phyloP scores from a whole-genome alignment of 78 protist species.

The Polysphondylium violaceum region DNA sequence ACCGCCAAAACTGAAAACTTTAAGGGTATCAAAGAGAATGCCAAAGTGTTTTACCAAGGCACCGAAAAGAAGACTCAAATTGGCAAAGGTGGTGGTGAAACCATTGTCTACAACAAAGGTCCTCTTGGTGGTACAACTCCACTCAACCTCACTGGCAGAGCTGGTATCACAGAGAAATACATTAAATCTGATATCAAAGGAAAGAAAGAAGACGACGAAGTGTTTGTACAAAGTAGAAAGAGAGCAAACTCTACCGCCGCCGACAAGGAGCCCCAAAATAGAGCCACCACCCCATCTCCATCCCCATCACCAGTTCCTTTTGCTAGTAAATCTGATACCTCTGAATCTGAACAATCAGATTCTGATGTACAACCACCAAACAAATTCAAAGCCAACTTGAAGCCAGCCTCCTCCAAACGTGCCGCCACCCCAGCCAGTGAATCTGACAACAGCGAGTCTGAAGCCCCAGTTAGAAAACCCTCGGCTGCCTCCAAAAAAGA shows the following conservation, averaged over 20 bases:
- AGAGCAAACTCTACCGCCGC: background rate
- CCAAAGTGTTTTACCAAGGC: constrained; percentile 69
- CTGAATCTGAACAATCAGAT: background rate
- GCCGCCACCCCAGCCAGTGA: constrained; percentile 10
- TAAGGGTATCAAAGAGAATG: constrained; percentile 72
- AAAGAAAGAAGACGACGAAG: constrained; percentile 15
- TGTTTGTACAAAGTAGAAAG: constrained; percentile 11
- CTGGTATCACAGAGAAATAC: constrained; percentile 74
- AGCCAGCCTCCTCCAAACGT: constrained; percentile 23
- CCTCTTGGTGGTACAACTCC: constrained; percentile 49
- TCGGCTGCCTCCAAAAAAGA: background rate
- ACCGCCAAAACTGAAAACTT: constrained; percentile 72
- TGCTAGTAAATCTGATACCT: no score
- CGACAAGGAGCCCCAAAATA: background rate
- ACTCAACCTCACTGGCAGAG: constrained; percentile 38
- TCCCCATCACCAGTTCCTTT: background rate
- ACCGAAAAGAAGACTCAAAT: constrained; percentile 40
- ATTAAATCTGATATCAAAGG: constrained; percentile 58
- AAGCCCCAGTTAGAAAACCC: background rate
- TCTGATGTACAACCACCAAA: background rate
- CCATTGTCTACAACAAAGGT: constrained; percentile 64
- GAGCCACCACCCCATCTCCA: background rate
- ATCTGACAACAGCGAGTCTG: background rate
- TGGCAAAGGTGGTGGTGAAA: constrained; percentile 17
- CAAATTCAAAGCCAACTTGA: background rate